These are phyloP conservation scores for Vigna trinervia DNA, from an alignment of 306 rosid genomes.

Conservation along the genomic window DNA sequence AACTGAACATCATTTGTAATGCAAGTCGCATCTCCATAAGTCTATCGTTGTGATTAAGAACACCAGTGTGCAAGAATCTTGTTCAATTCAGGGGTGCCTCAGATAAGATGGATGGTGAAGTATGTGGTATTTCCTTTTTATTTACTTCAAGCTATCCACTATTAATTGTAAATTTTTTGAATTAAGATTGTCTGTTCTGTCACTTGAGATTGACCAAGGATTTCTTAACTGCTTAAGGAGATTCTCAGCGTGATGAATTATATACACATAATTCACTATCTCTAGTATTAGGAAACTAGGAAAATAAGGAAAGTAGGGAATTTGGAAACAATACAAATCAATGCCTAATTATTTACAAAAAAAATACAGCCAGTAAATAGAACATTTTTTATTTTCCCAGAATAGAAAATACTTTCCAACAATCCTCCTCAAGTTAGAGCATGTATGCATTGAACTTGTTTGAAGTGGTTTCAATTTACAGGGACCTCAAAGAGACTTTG, in stretches of 20 bases:
- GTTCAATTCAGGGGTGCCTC: constrained; percentile 17
- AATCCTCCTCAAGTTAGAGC: too few relatives aligned
- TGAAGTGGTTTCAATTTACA: too few relatives aligned
- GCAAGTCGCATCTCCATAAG: constrained; percentile 10
- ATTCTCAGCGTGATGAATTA: not conserved
- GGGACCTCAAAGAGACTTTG: too few relatives aligned
- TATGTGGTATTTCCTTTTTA: constrained; percentile 35
- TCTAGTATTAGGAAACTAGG: constrained; percentile 1
- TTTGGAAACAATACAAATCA: not conserved
- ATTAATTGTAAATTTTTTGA: constrained; percentile 8
- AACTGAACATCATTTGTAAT: constrained; percentile 14
- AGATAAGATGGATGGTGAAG: constrained; percentile 31
- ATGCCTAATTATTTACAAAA: not conserved
- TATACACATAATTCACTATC: not conserved
- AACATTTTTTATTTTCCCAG: too few relatives aligned
- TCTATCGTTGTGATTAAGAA: constrained; percentile 9
- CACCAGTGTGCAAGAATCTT: constrained; percentile 1
- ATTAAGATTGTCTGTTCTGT: not conserved
- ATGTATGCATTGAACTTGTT: too few relatives aligned
- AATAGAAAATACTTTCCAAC: too few relatives aligned
- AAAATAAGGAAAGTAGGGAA: not conserved
- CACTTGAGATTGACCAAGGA: constrained; percentile 1
- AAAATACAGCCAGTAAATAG: not conserved
- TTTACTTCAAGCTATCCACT: not conserved
- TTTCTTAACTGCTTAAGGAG: not conserved